Base-by-base conservation (phyloP, 768 basidiomycete genomes). In the Termitomyces titanicus region DNA sequence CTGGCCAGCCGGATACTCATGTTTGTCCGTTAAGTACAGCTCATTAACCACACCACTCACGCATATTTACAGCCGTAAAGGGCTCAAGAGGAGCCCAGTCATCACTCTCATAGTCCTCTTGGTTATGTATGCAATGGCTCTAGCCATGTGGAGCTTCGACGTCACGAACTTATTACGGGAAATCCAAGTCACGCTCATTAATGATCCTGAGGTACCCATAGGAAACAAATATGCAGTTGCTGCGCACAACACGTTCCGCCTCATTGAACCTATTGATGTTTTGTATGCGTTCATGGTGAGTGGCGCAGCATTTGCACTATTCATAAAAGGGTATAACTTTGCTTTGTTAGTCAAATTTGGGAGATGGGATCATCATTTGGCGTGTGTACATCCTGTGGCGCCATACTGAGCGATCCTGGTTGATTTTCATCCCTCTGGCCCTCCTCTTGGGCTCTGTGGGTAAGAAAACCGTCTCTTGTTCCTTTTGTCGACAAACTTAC, bases 351-450 rank as follows among this genome's bases (percentile, higher is more conserved):
- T 53, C 56, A 3, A 57, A 53, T 18, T 15, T 57, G 0, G 56
- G 56, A 33, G 56, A 57, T 15, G 56, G 46, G 4, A 57, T 57
- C 39, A 43, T 57, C 12, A 33, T 57, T 18, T 57, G 56, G 56
- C 56, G 56, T 20, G 56, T 57, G n/a, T 49, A 52, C 33, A 51
- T 17, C 3, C 56, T 57, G n/a, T 57, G 56, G 56, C 22, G 51
- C 10, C 33, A 25, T 0, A 37, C 27, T 3, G 34, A 25, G 35
- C 24, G 25, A 18, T 18, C 15, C 1, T 57, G 56, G 56, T 31
- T 57, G 5, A 18, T 43, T 12, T 8, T 53, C 0, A 29, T 57
- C 2, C 56, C 56, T 31, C 13, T 57, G 9, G 18, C 33, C 17
- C 17, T 52, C 2, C 56, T 57, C 2, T 17, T 53, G 15, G 56